Percentiles rank a stretch among this genome's conserved stretches.
These are phyloP conservation scores for Blastobotrys aristatus DNA, from an alignment of 1,139 yeast species.

Conservation along the genomic window DNA sequence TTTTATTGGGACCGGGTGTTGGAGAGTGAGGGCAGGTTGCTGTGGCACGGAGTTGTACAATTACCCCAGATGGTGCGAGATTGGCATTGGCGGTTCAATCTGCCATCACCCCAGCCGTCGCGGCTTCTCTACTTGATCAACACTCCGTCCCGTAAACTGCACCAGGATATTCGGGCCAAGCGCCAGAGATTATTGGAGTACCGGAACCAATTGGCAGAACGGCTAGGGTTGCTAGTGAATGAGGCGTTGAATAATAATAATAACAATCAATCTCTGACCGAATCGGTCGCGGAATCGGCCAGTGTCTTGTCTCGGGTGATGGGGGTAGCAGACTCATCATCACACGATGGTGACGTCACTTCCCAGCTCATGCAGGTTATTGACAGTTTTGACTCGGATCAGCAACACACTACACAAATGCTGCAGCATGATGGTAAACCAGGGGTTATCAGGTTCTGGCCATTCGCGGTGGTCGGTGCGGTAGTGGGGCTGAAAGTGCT, in stretches of 20 bases:
- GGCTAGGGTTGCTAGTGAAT: constrained; percentile 6
- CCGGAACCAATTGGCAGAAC: constrained; percentile 3
- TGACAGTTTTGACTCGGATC: constrained; percentile 2
- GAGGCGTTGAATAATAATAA: not conserved
- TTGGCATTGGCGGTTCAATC: not conserved
- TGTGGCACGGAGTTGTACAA: constrained; percentile 27
- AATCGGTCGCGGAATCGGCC: constrained; percentile 9
- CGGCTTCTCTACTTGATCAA: constrained; percentile 1
- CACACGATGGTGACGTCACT: not conserved
- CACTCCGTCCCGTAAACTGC: not conserved
- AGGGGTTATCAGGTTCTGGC: constrained; percentile 61
- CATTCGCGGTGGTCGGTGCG: constrained; percentile 33
- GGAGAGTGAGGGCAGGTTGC: constrained; percentile 23
- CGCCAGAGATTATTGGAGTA: not conserved
- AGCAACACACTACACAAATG: too few relatives aligned
- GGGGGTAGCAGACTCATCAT: constrained; percentile 2
- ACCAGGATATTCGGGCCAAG: not conserved
- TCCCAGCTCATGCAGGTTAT: constrained; percentile 5
- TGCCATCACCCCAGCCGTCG: not conserved
- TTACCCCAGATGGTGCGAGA: constrained; percentile 18
- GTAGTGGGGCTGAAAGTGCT: constrained; percentile 40
- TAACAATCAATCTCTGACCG: not conserved
- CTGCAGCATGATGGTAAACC: constrained; percentile 39
- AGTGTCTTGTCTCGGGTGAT: constrained; percentile 14
- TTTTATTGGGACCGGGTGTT: constrained; percentile 34